phyloP scores from a whole-genome alignment of 1,284 basidiomycete species.

The Marasmius fiardii region DNA sequence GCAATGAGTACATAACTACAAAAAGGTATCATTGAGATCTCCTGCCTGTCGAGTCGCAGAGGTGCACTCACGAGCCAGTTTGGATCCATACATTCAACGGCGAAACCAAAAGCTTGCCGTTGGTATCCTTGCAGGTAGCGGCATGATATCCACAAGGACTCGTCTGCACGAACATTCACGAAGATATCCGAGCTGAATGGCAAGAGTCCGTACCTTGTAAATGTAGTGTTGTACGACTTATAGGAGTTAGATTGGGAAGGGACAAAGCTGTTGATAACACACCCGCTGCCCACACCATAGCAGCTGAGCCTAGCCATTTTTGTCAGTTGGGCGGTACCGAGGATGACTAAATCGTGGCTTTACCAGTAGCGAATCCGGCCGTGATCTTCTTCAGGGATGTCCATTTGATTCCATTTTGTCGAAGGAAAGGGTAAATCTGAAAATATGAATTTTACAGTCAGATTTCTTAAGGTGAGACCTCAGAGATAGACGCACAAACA shows the following conservation, averaged over 20 bases:
- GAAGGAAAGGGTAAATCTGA: constrained; percentile 69
- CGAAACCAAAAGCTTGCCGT: constrained; percentile 32
- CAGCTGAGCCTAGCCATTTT: constrained; percentile 25
- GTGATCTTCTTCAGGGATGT: constrained; percentile 73
- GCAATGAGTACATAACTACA: constrained; percentile 61
- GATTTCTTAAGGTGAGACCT: no score
- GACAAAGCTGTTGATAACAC: neutral
- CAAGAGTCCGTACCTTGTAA: constrained; percentile 44
- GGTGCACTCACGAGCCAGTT: constrained; percentile 46
- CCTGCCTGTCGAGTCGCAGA: neutral
- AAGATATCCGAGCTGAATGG: neutral
- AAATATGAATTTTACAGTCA: no score
- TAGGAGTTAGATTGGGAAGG: neutral
- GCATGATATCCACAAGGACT: constrained; percentile 63
- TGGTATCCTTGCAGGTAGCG: constrained; percentile 45
- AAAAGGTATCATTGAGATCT: neutral
- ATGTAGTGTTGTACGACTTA: constrained; percentile 42
- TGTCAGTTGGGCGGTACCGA: neutral
- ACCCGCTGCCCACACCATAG: constrained; percentile 59
- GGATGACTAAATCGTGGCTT: neutral
- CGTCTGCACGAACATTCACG: constrained; percentile 21
- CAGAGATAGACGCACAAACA: constrained; percentile 5
- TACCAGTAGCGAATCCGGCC: constrained; percentile 66
- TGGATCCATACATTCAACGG: constrained; percentile 79
- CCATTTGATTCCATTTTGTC: constrained; percentile 64